phyloP scores from a whole-genome alignment of 2,329 filamentous ascomycete species.

The Xylariaceae sp. region DNA sequence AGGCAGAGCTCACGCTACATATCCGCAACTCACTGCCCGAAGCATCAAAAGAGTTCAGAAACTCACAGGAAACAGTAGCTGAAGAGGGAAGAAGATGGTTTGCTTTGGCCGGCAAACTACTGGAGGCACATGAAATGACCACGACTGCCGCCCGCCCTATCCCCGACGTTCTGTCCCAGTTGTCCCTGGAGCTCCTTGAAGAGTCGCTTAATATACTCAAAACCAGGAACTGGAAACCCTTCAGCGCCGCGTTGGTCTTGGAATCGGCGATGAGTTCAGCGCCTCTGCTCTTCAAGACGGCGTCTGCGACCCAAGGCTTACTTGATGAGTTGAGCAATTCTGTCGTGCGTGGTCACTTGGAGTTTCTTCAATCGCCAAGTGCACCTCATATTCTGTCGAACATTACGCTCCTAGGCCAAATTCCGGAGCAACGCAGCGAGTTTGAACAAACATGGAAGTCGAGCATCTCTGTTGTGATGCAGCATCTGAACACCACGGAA shows the following conservation, averaged over 20 bases:
- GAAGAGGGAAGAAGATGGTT: constrained; percentile 65
- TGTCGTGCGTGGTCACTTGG: constrained; percentile 49
- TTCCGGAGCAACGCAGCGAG: constrained; percentile 34
- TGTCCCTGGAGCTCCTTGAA: constrained; percentile 34
- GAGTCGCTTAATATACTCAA: constrained; percentile 40
- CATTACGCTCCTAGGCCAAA: constrained; percentile 51
- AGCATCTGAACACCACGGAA: constrained; percentile 27
- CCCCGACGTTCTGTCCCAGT: constrained; percentile 27
- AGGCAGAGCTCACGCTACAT: constrained; percentile 55
- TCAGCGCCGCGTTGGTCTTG: constrained; percentile 47
- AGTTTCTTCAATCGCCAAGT: constrained; percentile 64
- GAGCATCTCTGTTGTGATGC: constrained; percentile 41
- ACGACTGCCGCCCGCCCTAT: constrained; percentile 23
- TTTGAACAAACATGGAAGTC: constrained; percentile 43
- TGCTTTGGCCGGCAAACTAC: constrained; percentile 46
- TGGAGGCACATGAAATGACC: constrained; percentile 32
- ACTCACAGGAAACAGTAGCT: constrained; percentile 65
- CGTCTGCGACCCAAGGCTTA: constrained; percentile 33
- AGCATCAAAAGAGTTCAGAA: constrained; percentile 69
- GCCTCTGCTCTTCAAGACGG: constrained; percentile 38
- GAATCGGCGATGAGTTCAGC: constrained; percentile 38
- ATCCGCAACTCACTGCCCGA: constrained; percentile 75
- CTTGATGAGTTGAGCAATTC: constrained; percentile 44
- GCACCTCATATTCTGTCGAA: constrained; percentile 60
- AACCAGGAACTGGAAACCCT: constrained; percentile 52